phyloP scores from a whole-genome alignment of 768 basidiomycete species.

The Harrya chromipes region DNA sequence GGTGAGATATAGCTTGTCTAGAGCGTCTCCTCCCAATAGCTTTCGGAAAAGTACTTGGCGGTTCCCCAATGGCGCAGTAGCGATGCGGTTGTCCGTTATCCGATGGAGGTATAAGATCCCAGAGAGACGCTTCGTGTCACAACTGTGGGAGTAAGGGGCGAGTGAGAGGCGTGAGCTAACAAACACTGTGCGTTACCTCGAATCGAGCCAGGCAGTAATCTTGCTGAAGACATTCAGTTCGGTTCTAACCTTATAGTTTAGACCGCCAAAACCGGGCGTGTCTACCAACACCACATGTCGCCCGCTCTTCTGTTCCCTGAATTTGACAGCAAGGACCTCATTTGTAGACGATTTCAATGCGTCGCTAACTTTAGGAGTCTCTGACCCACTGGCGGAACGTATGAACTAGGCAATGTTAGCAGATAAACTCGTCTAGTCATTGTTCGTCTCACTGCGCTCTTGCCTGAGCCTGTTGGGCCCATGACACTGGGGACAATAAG shows the following conservation, averaged over 20 bases:
- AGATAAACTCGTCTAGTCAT: too few relatives aligned
- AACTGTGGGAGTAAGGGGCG: background rate
- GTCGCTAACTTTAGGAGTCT: conserved; percentile 1
- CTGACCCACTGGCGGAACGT: background rate
- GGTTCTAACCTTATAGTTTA: background rate
- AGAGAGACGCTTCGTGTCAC: conserved; percentile 17
- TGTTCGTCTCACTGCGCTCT: conserved; percentile 10
- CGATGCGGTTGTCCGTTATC: conserved; percentile 38
- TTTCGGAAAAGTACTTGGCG: conserved; percentile 29
- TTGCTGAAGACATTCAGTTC: background rate
- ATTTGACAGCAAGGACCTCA: conserved; percentile 3
- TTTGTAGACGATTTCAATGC: conserved; percentile 8
- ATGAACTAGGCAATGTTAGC: conserved; percentile 13
- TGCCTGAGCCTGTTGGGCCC: conserved; percentile 16
- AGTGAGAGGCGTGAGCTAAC: background rate
- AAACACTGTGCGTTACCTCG: background rate
- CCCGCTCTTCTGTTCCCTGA: background rate
- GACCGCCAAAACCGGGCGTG: conserved; percentile 23
- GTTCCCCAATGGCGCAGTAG: conserved; percentile 31
- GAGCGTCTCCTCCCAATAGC: conserved; percentile 25
- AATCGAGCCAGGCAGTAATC: background rate
- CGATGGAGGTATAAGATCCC: conserved; percentile 41
- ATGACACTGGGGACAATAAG: conserved; percentile 5
- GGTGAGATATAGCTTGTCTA: conserved; percentile 29
- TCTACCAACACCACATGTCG: conserved; percentile 20